Evolutionary conservation across 176 grass and related monocot species (phyloP).

Genomic region (Thalia dealbata): DNA sequence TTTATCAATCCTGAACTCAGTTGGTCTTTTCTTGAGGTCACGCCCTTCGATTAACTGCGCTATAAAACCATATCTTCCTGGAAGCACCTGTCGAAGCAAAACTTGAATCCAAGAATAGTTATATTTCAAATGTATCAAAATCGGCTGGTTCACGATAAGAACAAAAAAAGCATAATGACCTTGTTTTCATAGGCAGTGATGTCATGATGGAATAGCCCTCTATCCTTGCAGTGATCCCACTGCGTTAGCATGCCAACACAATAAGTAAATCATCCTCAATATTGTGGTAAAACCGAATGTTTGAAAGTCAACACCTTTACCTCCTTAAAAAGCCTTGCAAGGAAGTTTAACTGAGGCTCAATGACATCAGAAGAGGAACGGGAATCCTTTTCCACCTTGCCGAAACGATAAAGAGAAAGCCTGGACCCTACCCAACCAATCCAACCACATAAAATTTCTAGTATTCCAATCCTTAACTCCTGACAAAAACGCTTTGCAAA

Average conservation of each 20-base stretch:
- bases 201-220: constrained; percentile 75
- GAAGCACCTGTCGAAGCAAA: constrained; percentile 37
- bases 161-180: constrained; percentile 23
- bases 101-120: neutral
- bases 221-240: constrained; percentile 52
- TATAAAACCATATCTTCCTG: constrained; percentile 56
- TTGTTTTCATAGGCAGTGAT: constrained; percentile 48
- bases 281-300: neutral
- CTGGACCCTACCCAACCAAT: neutral
- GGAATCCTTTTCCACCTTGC: constrained; percentile 6
- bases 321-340: constrained; percentile 57
- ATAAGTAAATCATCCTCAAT: neutral
- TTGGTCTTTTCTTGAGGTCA: constrained; percentile 77
- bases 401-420: constrained; percentile 14
- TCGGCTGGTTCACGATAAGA: neutral
- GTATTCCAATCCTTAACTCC: neutral
- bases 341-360: constrained; percentile 28
- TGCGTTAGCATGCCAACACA: constrained; percentile 9
- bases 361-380: constrained; percentile 10
- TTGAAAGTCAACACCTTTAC: constrained; percentile 12
- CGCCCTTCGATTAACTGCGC: constrained; percentile 59
- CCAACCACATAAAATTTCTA: neutral
- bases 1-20: constrained; percentile 68
- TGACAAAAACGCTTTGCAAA: neutral
- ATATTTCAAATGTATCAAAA: neutral